Base-by-base conservation (phyloP, 73 alveolate species). In the Paramecium biaurelia region DNA sequence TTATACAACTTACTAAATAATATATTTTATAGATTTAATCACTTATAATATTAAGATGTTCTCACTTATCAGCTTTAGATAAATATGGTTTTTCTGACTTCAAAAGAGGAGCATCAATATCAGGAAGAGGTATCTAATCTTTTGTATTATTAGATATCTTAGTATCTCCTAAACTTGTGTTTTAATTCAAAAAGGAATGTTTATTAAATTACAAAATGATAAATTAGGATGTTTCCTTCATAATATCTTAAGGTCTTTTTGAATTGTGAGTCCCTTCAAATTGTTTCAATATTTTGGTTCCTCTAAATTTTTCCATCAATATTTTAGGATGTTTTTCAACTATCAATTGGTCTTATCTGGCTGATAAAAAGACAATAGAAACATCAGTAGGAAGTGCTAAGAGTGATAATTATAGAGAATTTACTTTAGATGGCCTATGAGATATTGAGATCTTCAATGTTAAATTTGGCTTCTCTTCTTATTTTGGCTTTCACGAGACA, bases 221-320 rank as follows among this genome's bases (percentile, higher is more conserved):
- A 41, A 37, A 76, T 76, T 76, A 8, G 26, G 18, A 72, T 2
- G 89, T 76, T 37, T 76, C 89, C 12, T 76, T 76, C 89, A 76
- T 76, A 15, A 76, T 32, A 41, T 76, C 70, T 7, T 15, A 24
- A 20, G 89, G 89, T 42, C 89, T 76, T 30, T 76, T 76, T 2
- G 89, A 76, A 28, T 76, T 76, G 18, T 76, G 89, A 0, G 70
- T 42, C 21, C 89, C 89, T 24, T 76, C 89, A 41, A 76, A 76
- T 15, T 18, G 15, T 42, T 76, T 35, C 5, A 76, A 20, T 76
- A 14, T 5, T 76, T 76, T 76, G 12, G 15, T 70, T 37, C 89
- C 89, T 76, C 41, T 34, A 21, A 76, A 76, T 42, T 76, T 76
- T 24, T 76, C 89, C 38, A 24, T 18, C 7, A 76, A 43, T 7